A percentile compares a stretch with the other conserved stretches of the same genome.
phyloP scores from a whole-genome alignment of 2,329 filamentous ascomycete genomes.

The Neofusicoccum ribis region DNA sequence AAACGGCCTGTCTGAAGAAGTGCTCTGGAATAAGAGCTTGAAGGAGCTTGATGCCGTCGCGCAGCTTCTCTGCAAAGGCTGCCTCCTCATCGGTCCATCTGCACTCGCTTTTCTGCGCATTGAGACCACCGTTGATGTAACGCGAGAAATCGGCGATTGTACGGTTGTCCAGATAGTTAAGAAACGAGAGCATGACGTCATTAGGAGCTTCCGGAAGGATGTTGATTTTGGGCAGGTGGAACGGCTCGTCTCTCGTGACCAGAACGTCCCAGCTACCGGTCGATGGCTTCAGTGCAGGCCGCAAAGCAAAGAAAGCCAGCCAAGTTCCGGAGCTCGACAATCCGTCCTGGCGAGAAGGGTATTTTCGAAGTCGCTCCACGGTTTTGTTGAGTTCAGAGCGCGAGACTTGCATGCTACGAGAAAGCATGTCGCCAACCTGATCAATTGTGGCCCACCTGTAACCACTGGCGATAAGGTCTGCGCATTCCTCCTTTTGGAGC shows the following conservation, averaged over 20 bases:
- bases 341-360: slow-evolving; percentile 44
- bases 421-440: slow-evolving; percentile 67
- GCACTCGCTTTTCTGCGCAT: slow-evolving; percentile 14
- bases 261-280: slow-evolving; percentile 47
- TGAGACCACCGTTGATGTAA: slow-evolving; percentile 6
- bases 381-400: slow-evolving; percentile 60
- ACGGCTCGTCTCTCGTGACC: slow-evolving; percentile 41
- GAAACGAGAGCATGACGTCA: slow-evolving; percentile 33
- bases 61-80: slow-evolving; percentile 38
- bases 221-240: slow-evolving; percentile 47
- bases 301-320: slow-evolving; percentile 37
- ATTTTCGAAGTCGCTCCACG: slow-evolving; percentile 65
- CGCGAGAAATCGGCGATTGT: slow-evolving; percentile 27
- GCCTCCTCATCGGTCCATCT: slow-evolving; percentile 31
- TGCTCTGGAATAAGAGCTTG: slow-evolving; percentile 38
- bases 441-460: slow-evolving; percentile 68
- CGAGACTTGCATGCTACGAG: slow-evolving; percentile 73
- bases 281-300: slow-evolving; percentile 42
- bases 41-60: slow-evolving; percentile 32
- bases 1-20: slow-evolving; percentile 44
- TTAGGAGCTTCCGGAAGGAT: slow-evolving; percentile 32
- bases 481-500: slow-evolving; percentile 59
- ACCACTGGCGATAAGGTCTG: slow-evolving; percentile 67
- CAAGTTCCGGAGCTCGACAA: slow-evolving; percentile 35
- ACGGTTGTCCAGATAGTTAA: slow-evolving; percentile 27